Conservation (phyloP, 129 eudicot genomes). For the Flaveria ramosissima region DNA sequence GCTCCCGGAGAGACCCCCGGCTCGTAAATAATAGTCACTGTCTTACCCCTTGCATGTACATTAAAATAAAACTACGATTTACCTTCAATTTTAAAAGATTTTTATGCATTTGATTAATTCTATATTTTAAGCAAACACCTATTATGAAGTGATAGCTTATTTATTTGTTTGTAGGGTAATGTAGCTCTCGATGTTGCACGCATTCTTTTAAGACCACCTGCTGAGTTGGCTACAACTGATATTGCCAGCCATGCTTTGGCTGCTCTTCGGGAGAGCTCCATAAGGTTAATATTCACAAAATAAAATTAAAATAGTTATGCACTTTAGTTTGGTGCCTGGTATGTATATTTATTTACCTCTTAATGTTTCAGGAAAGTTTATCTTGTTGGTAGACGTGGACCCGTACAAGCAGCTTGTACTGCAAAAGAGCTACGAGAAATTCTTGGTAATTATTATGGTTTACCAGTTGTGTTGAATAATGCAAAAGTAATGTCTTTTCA, state of each 20-base stretch:
- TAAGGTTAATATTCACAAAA: conserved; percentile 50
- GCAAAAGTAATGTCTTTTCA: background rate
- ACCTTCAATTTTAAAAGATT: too few relatives aligned
- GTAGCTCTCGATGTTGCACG: conserved; percentile 98
- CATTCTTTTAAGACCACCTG: conserved; percentile 71
- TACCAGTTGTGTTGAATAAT: background rate
- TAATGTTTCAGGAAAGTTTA: conserved; percentile 68
- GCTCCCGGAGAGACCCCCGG: too few relatives aligned
- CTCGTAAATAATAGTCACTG: too few relatives aligned
- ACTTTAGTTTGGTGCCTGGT: conserved; percentile 14
- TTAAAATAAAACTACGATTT: too few relatives aligned
- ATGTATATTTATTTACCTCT: conserved; percentile 4
- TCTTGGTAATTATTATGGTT: conserved; percentile 53
- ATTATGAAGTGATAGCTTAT: background rate
- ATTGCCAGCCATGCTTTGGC: conserved; percentile 71
- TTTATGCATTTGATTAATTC: too few relatives aligned
- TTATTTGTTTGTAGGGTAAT: conserved; percentile 62
- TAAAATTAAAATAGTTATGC: background rate
- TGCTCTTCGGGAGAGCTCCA: conserved; percentile 69
- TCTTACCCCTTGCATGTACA: too few relatives aligned
- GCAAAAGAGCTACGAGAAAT: conserved; percentile 90
- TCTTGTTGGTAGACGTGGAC: conserved; percentile 98
- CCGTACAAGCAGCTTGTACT: conserved; percentile 95
- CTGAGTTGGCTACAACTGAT: conserved; percentile 79
- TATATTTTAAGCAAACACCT: background rate